Conservation (phyloP, 106 monocot species). For the Ottelia alismoides region DNA sequence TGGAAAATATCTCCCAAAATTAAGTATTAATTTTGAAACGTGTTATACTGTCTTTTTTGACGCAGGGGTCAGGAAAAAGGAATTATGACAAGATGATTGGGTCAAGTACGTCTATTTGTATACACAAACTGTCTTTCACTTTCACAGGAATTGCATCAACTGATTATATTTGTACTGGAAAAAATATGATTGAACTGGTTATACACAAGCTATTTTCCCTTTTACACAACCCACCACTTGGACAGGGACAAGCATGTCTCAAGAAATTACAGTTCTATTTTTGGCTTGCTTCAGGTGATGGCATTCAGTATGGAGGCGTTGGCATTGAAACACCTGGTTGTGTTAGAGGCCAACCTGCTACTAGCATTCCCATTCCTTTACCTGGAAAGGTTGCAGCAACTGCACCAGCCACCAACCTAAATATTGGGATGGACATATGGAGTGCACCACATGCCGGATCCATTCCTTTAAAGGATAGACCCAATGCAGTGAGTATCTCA, state of each 20-base stretch:
- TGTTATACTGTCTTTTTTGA: not conserved
- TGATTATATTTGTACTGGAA: too few relatives aligned
- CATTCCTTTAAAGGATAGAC: slow-evolving; percentile 1
- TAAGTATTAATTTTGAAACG: not conserved
- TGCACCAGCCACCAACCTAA: slow-evolving; percentile 9
- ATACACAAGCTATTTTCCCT: not conserved
- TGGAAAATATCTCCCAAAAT: not conserved
- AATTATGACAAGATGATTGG: slow-evolving; percentile 1
- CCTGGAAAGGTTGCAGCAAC: not conserved
- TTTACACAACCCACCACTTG: not conserved
- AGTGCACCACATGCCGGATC: slow-evolving; percentile 5
- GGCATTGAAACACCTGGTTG: not conserved
- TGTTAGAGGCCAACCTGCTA: too few relatives aligned
- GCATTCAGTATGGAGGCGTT: not conserved
- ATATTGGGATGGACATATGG: slow-evolving; percentile 17
- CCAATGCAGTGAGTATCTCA: slow-evolving; percentile 3
- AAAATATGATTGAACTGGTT: too few relatives aligned
- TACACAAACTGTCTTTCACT: not conserved
- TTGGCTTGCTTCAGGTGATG: not conserved
- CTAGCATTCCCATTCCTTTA: not conserved
- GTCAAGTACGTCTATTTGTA: not conserved
- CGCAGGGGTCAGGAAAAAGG: slow-evolving; percentile 6
- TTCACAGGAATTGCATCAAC: too few relatives aligned
- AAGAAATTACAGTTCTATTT: not conserved
- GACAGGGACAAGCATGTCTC: not conserved